Conservation (phyloP, 768 basidiomycete species). For the Amanita fuliginea region DNA sequence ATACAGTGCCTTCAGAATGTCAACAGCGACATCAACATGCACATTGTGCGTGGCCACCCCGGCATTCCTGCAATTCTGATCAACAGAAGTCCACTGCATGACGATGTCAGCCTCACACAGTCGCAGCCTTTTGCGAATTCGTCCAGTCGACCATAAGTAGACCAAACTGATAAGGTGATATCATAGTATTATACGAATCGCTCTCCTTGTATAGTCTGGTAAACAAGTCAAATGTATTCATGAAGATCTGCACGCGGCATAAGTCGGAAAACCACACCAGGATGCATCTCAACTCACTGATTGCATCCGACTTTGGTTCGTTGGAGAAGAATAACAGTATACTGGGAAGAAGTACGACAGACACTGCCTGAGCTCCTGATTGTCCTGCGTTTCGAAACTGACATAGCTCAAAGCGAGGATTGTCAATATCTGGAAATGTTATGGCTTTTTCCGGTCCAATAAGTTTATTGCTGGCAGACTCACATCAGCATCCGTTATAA, state of each 20-base stretch:
- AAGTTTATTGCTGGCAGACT: slow-evolving; percentile 11
- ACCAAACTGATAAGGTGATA: slow-evolving; percentile 61
- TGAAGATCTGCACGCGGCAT: slow-evolving; percentile 43
- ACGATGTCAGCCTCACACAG: slow-evolving; percentile 20
- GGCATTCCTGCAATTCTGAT: slow-evolving; percentile 11
- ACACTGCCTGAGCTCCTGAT: slow-evolving; percentile 79
- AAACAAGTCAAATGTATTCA: slow-evolving; percentile 55
- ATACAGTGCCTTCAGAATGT: slow-evolving; percentile 27
- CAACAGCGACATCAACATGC: slow-evolving; percentile 49
- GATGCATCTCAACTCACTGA: slow-evolving; percentile 26
- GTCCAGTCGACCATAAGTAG: slow-evolving; percentile 83
- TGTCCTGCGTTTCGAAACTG: slow-evolving; percentile 69
- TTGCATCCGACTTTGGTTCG: slow-evolving; percentile 67
- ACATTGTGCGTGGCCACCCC: slow-evolving; percentile 15
- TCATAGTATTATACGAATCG: slow-evolving; percentile 67
- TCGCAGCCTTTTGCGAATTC: slow-evolving; percentile 62
- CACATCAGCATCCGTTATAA: slow-evolving; percentile 64
- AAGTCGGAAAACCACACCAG: background rate
- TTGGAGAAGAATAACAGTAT: slow-evolving; percentile 71
- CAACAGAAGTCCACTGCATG: slow-evolving; percentile 1
- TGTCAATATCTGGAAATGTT: slow-evolving; percentile 28
- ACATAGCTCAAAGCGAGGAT: slow-evolving; percentile 47
- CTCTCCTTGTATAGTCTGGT: slow-evolving; percentile 48
- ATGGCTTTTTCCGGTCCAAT: slow-evolving; percentile 14
- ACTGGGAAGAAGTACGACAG: slow-evolving; percentile 79